These are phyloP conservation scores for Neurospora sp. DNA, from an alignment of 495 filamentous ascomycete genomes.

Conservation along the genomic window DNA sequence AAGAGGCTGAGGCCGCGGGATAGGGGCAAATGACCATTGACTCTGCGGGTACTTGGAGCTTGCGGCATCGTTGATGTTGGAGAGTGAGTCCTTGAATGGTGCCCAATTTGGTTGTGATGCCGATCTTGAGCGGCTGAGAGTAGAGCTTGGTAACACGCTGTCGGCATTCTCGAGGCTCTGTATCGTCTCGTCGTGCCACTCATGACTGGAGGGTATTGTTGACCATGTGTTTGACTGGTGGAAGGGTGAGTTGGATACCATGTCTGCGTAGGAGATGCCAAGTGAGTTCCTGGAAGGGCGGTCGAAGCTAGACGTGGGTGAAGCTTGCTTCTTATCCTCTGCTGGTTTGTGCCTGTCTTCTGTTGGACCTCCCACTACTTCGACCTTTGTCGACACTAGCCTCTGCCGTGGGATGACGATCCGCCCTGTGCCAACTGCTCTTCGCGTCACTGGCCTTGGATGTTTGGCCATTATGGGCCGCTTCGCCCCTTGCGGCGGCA, in stretches of 20 bases:
- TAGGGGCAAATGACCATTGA: background rate
- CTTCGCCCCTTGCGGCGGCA: background rate
- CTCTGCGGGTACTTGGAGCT: background rate
- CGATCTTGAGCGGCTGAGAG: background rate
- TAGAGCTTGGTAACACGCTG: background rate
- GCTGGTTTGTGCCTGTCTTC: background rate
- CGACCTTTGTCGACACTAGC: background rate
- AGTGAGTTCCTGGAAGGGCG: slow-evolving; percentile 14
- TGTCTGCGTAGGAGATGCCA: slow-evolving; percentile 26
- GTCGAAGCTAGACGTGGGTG: background rate
- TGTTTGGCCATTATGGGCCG: background rate
- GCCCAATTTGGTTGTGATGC: slow-evolving; percentile 10
- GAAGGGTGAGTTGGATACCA: slow-evolving; percentile 13
- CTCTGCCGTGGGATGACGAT: background rate
- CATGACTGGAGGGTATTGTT: slow-evolving; percentile 2
- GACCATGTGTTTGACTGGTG: slow-evolving; percentile 14
- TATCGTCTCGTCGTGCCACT: background rate
- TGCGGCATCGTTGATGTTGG: slow-evolving; percentile 2
- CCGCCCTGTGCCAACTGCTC: background rate
- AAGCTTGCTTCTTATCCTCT: background rate
- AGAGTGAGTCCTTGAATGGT: slow-evolving; percentile 7
- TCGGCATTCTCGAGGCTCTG: background rate
- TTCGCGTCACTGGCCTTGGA: background rate
- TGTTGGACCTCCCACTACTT: background rate
- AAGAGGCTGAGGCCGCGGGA: background rate